Conservation (phyloP, 2,329 filamentous ascomycete genomes). For the Fonsecaea pugnacius region DNA sequence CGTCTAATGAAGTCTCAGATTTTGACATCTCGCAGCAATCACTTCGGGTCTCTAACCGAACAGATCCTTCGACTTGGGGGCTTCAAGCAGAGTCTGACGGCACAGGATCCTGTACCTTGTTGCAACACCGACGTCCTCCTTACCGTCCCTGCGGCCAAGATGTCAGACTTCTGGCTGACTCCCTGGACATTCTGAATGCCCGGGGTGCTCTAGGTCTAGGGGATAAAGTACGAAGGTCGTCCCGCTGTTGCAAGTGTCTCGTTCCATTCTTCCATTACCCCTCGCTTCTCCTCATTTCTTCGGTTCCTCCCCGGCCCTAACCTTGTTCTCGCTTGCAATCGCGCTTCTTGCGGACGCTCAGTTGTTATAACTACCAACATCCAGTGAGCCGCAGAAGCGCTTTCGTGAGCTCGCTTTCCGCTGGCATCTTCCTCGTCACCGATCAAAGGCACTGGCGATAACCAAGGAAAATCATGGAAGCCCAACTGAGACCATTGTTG, state of each 20-base stretch:
- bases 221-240: not conserved
- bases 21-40: not conserved
- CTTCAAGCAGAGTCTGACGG: not conserved
- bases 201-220: not conserved
- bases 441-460: not conserved
- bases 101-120: not conserved
- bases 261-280: slow-evolving; percentile 2
- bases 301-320: not conserved
- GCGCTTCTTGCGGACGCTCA: not conserved
- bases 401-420: not conserved
- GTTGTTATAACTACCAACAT: not conserved
- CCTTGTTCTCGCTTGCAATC: not conserved
- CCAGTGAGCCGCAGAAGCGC: not conserved
- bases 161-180: not conserved
- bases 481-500: slow-evolving; percentile 28
- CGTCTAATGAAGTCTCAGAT: not conserved
- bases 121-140: not conserved
- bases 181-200: not conserved
- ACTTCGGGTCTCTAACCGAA: not conserved
- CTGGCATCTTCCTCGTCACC: not conserved
- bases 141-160: not conserved
- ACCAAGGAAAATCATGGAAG: slow-evolving; percentile 20
- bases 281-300: slow-evolving; percentile 18
- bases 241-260: not conserved
- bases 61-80: not conserved